Percentiles rank a stretch among this genome's conserved stretches.
phyloP scores from a whole-genome alignment of 1,284 basidiomycete genomes.

The Fistulina hepatica region DNA sequence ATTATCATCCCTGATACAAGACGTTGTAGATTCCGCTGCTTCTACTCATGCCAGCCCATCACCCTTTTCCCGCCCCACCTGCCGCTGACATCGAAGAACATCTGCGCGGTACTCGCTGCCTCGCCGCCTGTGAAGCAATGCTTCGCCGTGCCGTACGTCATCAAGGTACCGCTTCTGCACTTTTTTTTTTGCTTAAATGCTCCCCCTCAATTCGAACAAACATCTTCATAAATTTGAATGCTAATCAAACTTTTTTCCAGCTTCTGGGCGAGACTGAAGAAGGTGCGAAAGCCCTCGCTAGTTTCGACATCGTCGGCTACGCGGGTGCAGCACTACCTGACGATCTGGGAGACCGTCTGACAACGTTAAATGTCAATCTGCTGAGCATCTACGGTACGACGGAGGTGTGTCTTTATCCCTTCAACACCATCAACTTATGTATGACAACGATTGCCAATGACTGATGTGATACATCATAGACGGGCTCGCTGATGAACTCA shows the following conservation, averaged over 20 bases:
- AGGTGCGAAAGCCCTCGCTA: constrained; percentile 32
- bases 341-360: constrained; percentile 45
- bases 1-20: constrained; percentile 11
- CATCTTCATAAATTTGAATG: no score
- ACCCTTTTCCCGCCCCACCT: constrained; percentile 43
- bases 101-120: constrained; percentile 26
- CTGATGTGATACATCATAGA: constrained; percentile 14
- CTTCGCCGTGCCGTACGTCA: constrained; percentile 26
- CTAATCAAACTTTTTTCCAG: no score
- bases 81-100: constrained; percentile 41
- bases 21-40: constrained; percentile 21
- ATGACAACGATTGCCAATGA: constrained; percentile 4
- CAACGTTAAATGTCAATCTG: constrained; percentile 39
- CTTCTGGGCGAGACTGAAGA: constrained; percentile 41
- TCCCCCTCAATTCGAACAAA: neutral
- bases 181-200: neutral
- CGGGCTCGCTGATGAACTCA: constrained; percentile 39
- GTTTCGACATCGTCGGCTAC: constrained; percentile 41
- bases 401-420: constrained; percentile 18
- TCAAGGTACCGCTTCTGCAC: constrained; percentile 21
- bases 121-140: constrained; percentile 19
- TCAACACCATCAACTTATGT: neutral
- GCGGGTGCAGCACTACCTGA: constrained; percentile 35
- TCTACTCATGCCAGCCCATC: constrained; percentile 34
- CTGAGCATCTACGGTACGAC: constrained; percentile 44